A percentile compares a stretch with the other conserved stretches of the same genome.
Conservation (phyloP, 352 stramenopile species). For the Phytophthora palmivora region DNA sequence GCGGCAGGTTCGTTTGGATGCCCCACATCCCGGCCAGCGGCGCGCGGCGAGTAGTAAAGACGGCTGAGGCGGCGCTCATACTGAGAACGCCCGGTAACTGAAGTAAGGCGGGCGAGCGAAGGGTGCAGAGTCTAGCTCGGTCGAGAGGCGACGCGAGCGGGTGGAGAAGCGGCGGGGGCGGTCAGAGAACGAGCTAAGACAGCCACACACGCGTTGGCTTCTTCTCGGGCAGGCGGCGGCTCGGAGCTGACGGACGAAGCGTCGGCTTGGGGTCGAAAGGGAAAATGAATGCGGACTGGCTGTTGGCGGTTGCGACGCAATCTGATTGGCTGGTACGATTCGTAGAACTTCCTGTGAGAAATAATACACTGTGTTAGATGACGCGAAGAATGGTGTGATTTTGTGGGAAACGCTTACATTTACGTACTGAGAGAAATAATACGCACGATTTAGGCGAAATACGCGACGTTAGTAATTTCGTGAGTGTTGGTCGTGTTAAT, state of each 20-base stretch:
- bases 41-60: slow-evolving; percentile 27
- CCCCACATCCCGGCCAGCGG: slow-evolving; percentile 1
- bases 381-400: too few relatives aligned
- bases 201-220: slow-evolving; percentile 36
- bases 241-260: background rate
- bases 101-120: slow-evolving; percentile 28
- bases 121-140: slow-evolving; percentile 46
- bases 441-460: slow-evolving; percentile 9
- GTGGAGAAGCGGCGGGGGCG: slow-evolving; percentile 35
- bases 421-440: slow-evolving; percentile 7
- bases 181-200: slow-evolving; percentile 55
- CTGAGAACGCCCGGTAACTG: slow-evolving; percentile 29
- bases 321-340: slow-evolving; percentile 9
- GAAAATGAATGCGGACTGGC: slow-evolving; percentile 17
- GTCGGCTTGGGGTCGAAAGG: slow-evolving; percentile 16
- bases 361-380: background rate
- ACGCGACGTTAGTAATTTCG: background rate
- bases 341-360: slow-evolving; percentile 4
- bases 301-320: too few relatives aligned
- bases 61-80: slow-evolving; percentile 37
- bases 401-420: background rate
- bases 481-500: slow-evolving; percentile 39
- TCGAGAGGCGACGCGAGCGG: slow-evolving; percentile 40
- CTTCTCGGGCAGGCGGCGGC: slow-evolving; percentile 27
- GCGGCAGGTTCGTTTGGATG: slow-evolving; percentile 19